Evolutionary conservation across 805 yeast genomes (phyloP).

Genomic region (Yamadazyma nakazawae): DNA sequence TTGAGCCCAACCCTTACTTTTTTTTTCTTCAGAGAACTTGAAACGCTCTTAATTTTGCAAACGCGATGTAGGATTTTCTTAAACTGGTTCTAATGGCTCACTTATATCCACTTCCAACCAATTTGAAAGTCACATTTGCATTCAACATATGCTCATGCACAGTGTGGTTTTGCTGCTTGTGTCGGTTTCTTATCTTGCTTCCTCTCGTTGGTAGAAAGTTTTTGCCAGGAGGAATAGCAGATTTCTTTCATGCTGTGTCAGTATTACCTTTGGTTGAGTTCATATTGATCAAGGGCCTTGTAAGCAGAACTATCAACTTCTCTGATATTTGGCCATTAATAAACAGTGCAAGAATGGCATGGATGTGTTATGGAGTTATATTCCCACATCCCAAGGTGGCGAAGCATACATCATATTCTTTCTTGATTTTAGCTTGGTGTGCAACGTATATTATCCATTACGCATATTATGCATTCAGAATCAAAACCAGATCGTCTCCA

Average conservation of each 20-base stretch:
- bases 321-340: constrained; percentile 27
- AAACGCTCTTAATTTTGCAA: neutral
- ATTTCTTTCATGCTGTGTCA: constrained; percentile 49
- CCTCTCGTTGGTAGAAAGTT: constrained; percentile 66
- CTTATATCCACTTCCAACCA: constrained; percentile 35
- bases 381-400: constrained; percentile 41
- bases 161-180: constrained; percentile 47
- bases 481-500: constrained; percentile 36
- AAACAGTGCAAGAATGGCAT: constrained; percentile 30
- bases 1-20: neutral
- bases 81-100: constrained; percentile 22
- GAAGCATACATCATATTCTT: constrained; percentile 39
- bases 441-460: constrained; percentile 29
- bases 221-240: constrained; percentile 70
- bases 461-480: constrained; percentile 32
- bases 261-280: constrained; percentile 30
- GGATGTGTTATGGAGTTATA: constrained; percentile 41
- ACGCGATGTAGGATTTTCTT: neutral
- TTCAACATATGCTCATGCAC: constrained; percentile 34
- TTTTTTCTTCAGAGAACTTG: neutral
- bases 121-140: constrained; percentile 30
- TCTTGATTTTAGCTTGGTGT: constrained; percentile 37
- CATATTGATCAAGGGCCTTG: constrained; percentile 16
- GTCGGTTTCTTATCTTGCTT: constrained; percentile 49
- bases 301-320: constrained; percentile 10